phyloP scores from a whole-genome alignment of 805 yeast genomes.

The Yarrowia sp. region DNA sequence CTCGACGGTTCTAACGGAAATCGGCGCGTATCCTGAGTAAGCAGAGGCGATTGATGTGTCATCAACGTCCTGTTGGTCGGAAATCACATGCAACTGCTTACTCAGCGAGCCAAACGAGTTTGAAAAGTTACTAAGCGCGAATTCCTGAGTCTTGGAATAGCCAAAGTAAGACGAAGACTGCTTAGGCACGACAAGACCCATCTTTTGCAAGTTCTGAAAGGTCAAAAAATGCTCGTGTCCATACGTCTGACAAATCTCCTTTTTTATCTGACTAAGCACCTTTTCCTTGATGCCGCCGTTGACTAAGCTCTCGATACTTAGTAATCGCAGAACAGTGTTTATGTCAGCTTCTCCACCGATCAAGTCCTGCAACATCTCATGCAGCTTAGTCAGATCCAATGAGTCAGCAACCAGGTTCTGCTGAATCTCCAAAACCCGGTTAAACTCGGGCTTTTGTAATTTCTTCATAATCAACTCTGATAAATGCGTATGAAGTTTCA shows the following conservation, averaged over 20 bases:
- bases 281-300: conserved; percentile 67
- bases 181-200: conserved; percentile 47
- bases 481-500: conserved; percentile 70
- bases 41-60: conserved; percentile 55
- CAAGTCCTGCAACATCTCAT: conserved; percentile 48
- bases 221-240: conserved; percentile 56
- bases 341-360: conserved; percentile 47
- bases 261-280: conserved; percentile 56
- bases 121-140: conserved; percentile 1
- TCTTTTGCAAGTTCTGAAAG: conserved; percentile 50
- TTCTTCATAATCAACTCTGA: conserved; percentile 60
- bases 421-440: conserved; percentile 37
- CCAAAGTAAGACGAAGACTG: conserved; percentile 38
- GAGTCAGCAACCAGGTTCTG: conserved; percentile 65
- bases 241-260: conserved; percentile 57
- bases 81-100: conserved; percentile 28
- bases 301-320: conserved; percentile 58
- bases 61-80: conserved; percentile 38
- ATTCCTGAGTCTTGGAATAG: background rate
- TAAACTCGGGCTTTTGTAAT: conserved; percentile 42
- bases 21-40: conserved; percentile 80
- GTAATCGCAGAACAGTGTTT: conserved; percentile 49
- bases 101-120: conserved; percentile 43
- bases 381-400: conserved; percentile 43
- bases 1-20: conserved; percentile 67